Evolutionary conservation across 2,329 filamentous ascomycete species (phyloP).

Genomic region (Cordyceps farinosa): DNA sequence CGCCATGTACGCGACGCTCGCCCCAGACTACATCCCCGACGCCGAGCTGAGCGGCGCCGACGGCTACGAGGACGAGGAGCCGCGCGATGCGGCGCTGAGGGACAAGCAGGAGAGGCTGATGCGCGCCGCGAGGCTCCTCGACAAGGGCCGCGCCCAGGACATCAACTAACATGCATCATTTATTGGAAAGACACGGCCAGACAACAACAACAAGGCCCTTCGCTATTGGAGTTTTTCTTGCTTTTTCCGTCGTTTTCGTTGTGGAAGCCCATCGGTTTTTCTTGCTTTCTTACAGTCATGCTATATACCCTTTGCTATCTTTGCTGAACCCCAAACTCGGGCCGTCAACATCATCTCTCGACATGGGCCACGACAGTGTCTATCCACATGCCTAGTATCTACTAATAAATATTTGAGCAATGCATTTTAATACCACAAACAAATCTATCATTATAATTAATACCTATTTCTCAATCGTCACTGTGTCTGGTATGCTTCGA

Average conservation of each 20-base stretch:
- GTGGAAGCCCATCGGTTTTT: background rate
- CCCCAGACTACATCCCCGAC: slow-evolving; percentile 2
- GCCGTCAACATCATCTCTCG: no score
- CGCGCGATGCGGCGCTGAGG: slow-evolving; percentile 26
- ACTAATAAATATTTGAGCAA: no score
- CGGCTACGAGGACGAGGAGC: slow-evolving; percentile 22
- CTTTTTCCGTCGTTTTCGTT: background rate
- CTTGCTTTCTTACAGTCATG: background rate
- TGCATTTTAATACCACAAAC: no score
- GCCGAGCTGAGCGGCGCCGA: background rate
- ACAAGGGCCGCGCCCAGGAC: slow-evolving; percentile 1
- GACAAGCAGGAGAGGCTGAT: slow-evolving; percentile 39
- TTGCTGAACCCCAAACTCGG: no score
- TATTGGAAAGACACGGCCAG: background rate
- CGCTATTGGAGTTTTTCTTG: background rate
- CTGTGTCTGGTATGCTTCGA: background rate
- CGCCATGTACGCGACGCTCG: slow-evolving; percentile 32
- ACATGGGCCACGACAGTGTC: no score
- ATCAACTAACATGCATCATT: background rate
- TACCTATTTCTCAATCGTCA: no score
- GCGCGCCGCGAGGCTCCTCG: slow-evolving; percentile 39
- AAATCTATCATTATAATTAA: no score
- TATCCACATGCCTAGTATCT: background rate
- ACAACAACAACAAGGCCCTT: background rate
- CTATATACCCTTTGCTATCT: background rate